phyloP scores from a whole-genome alignment of 495 filamentous ascomycete genomes.

The Tetracladium setigerum region DNA sequence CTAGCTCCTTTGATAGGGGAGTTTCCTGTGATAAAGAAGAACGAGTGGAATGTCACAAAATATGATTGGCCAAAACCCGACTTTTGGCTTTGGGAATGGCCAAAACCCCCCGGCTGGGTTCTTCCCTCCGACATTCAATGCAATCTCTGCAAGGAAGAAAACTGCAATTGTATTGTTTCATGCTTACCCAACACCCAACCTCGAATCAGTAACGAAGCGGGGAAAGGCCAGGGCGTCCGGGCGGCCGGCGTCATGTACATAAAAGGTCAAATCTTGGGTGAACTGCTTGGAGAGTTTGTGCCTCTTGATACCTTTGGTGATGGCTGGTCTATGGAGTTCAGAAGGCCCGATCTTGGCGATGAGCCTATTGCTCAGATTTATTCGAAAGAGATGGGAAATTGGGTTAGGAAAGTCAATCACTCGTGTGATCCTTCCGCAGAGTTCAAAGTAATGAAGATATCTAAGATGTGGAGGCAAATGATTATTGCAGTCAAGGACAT shows the following conservation, averaged over 20 bases:
- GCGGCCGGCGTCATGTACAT: neutral
- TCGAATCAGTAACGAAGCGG: neutral
- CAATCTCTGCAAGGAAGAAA: neutral
- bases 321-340: neutral
- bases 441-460: neutral
- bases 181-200: neutral
- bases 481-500: neutral
- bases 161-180: neutral
- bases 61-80: neutral
- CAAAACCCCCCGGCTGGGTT: neutral
- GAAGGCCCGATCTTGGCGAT: neutral
- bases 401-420: neutral
- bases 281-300: neutral
- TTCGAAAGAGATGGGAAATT: neutral
- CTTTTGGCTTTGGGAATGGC: neutral
- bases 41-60: neutral
- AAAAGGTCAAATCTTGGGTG: neutral
- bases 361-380: neutral
- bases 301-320: neutral
- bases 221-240: neutral
- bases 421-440: neutral
- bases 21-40: neutral
- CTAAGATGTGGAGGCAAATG: neutral
- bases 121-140: neutral
- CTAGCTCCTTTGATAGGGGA: neutral